Percentiles rank a stretch among this genome's conserved stretches.
Evolutionary conservation across 805 yeast genomes (phyloP).

Genomic region (Spathaspora boniae): DNA sequence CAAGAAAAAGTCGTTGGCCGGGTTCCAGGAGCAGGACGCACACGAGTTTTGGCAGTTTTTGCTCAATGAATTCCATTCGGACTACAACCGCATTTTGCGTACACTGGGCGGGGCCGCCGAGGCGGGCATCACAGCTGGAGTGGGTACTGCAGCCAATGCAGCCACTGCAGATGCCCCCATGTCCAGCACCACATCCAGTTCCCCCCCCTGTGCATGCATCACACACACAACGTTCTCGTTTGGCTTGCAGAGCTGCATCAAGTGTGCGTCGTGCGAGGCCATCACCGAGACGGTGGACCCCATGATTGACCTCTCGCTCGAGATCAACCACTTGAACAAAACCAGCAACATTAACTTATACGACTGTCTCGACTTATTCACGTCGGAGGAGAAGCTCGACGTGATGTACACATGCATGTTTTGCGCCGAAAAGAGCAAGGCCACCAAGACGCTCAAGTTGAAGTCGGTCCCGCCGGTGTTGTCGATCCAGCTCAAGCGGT

Average conservation of each 20-base stretch:
- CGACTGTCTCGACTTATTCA: conserved; percentile 73
- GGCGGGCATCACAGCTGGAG: neutral
- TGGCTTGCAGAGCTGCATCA: conserved; percentile 72
- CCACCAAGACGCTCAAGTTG: conserved; percentile 66
- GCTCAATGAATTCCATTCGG: conserved; percentile 73
- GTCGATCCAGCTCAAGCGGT: conserved; percentile 80
- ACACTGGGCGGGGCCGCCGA: neutral
- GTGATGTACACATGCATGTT: conserved; percentile 64
- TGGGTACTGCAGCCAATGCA: conserved; percentile 3
- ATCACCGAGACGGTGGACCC: conserved; percentile 80
- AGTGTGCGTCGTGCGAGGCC: conserved; percentile 65
- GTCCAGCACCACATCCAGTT: neutral
- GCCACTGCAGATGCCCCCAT: too few relatives aligned
- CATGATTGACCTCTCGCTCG: conserved; percentile 82
- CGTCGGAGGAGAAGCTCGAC: conserved; percentile 73
- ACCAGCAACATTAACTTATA: conserved; percentile 40
- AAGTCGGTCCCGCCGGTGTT: conserved; percentile 72
- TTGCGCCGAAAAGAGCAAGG: conserved; percentile 62
- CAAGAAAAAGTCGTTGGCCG: conserved; percentile 80
- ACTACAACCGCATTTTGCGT: conserved; percentile 18
- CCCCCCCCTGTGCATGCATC: conserved; percentile 61
- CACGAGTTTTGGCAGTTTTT: conserved; percentile 96
- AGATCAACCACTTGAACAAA: conserved; percentile 40
- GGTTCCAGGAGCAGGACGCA: conserved; percentile 97
- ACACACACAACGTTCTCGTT: conserved; percentile 85